These are phyloP conservation scores for Candida orba DNA, from an alignment of 805 yeast genomes.

Conservation along the genomic window DNA sequence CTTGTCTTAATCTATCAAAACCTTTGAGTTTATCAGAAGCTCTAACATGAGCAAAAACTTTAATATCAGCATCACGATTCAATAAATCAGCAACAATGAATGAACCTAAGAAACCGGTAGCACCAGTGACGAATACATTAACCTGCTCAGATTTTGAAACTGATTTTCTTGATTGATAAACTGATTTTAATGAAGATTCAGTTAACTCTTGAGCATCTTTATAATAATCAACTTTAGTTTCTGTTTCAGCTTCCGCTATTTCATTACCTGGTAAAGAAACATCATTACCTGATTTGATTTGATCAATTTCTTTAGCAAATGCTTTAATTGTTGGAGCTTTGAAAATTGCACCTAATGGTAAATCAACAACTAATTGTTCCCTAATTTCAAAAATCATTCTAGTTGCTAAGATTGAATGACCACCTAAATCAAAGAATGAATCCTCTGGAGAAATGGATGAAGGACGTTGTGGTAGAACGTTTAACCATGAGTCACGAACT, in stretches of 20 bases:
- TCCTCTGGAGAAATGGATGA: constrained; percentile 70
- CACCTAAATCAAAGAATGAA: constrained; percentile 95
- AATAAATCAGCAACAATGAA: constrained; percentile 76
- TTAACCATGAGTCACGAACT: constrained; percentile 79
- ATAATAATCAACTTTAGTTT: constrained; percentile 42
- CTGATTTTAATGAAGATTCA: constrained; percentile 31
- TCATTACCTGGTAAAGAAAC: constrained; percentile 33
- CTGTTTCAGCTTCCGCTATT: constrained; percentile 23
- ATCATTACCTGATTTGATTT: constrained; percentile 42
- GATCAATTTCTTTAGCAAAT: constrained; percentile 69
- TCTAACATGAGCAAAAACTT: constrained; percentile 84
- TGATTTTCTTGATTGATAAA: constrained; percentile 38
- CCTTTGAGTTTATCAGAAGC: constrained; percentile 67
- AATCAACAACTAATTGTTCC: constrained; percentile 65
- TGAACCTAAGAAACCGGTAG: constrained; percentile 94
- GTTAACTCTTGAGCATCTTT: constrained; percentile 62
- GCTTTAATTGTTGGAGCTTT: constrained; percentile 78
- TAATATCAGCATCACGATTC: constrained; percentile 45
- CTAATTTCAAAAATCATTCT: constrained; percentile 92
- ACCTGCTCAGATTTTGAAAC: constrained; percentile 31
- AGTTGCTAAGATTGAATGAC: constrained; percentile 95
- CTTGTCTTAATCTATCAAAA: constrained; percentile 61
- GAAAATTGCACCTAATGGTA: constrained; percentile 88
- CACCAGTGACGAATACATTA: constrained; percentile 86
- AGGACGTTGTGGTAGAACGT: constrained; percentile 79